Percentiles rank a stretch among this genome's conserved stretches.
These are phyloP conservation scores for Lodderomyces parapsilosis DNA, from an alignment of 1,139 yeast species.

Conservation along the genomic window DNA sequence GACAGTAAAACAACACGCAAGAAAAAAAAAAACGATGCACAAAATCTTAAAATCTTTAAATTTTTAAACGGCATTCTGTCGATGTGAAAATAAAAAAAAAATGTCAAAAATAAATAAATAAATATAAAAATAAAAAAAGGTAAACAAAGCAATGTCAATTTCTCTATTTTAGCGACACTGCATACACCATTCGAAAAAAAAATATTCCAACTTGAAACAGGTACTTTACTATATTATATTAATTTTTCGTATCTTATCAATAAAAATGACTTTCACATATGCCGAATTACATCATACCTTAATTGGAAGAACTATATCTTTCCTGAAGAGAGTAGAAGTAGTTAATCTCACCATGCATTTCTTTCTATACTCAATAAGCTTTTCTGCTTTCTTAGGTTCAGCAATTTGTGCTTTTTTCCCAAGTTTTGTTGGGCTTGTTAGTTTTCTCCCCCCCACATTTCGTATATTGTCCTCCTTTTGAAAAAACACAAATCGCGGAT, in stretches of 20 bases:
- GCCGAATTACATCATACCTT: too few relatives aligned
- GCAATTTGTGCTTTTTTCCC: neutral
- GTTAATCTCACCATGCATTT: too few relatives aligned
- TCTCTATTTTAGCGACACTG: neutral
- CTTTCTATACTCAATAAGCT: too few relatives aligned
- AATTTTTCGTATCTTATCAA: too few relatives aligned
- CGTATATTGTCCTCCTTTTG: neutral
- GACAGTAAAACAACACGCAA: neutral
- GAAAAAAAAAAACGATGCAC: neutral
- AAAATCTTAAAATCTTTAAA: neutral
- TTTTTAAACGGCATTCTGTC: neutral
- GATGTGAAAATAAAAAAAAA: neutral
- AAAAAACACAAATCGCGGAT: too few relatives aligned
- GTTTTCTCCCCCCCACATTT: neutral
- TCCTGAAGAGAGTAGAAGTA: too few relatives aligned
- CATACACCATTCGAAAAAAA: neutral
- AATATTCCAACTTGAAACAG: neutral
- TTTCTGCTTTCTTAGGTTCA: too few relatives aligned
- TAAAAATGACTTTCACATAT: too few relatives aligned
- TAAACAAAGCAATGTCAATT: slow-evolving; percentile 1
- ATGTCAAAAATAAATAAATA: neutral
- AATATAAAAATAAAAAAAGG: neutral
- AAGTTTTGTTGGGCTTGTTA: neutral
- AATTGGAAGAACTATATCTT: too few relatives aligned
- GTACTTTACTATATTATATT: neutral